A percentile compares a stretch with the other conserved stretches of the same genome.
These are phyloP conservation scores for Penicillium oxalicum DNA, from an alignment of 2,329 filamentous ascomycete species.

Conservation along the genomic window DNA sequence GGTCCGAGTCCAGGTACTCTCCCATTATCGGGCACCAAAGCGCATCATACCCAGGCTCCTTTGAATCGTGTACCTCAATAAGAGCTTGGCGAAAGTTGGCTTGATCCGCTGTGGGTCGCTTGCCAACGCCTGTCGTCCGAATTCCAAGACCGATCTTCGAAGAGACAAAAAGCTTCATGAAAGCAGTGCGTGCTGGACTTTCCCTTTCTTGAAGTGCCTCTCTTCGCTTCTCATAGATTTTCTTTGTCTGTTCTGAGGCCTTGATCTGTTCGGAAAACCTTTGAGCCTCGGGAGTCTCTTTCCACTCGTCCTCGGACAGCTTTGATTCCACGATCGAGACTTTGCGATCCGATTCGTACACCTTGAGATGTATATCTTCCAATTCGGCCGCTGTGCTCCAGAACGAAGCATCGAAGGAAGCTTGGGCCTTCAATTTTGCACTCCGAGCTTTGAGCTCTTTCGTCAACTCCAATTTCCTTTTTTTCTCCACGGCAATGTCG, in stretches of 20 bases:
- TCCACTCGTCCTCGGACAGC: background rate
- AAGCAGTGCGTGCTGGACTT: background rate
- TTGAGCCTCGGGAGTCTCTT: background rate
- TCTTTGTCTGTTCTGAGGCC: background rate
- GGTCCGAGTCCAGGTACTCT: background rate
- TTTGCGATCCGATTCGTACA: background rate
- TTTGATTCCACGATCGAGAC: background rate
- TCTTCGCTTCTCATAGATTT: background rate
- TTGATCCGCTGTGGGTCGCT: background rate
- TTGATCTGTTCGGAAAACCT: background rate
- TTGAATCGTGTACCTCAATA: background rate
- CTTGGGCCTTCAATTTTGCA: background rate
- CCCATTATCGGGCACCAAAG: constrained; percentile 2
- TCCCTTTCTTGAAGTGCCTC: background rate
- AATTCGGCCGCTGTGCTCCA: background rate
- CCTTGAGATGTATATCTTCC: background rate
- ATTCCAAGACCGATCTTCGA: background rate
- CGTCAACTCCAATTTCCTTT: background rate
- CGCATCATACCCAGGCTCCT: background rate
- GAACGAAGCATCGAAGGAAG: background rate
- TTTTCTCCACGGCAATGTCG: background rate
- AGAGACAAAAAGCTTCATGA: background rate
- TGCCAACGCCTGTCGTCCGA: background rate
- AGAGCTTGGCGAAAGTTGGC: background rate
- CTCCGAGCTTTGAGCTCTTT: background rate